Evolutionary conservation across 2,329 filamentous ascomycete genomes (phyloP).

Genomic region (Fusarium palustre): DNA sequence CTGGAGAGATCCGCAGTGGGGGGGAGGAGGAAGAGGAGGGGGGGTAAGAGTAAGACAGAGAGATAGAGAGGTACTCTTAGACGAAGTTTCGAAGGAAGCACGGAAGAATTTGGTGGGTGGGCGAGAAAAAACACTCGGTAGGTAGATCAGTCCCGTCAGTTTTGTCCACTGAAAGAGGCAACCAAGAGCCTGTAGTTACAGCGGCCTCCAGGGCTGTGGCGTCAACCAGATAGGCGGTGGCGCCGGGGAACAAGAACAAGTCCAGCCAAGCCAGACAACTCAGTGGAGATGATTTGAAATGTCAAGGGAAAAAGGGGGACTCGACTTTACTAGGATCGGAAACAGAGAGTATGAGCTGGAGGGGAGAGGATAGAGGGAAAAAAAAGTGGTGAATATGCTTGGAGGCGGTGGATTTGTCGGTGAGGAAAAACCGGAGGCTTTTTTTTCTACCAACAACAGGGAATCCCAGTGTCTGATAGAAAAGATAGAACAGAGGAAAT

Average conservation of each 20-base stretch:
- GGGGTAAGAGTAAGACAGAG: background rate
- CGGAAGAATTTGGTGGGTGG: background rate
- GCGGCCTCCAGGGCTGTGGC: constrained; percentile 35
- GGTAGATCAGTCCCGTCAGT: background rate
- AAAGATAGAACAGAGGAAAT: background rate
- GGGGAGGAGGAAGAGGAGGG: background rate
- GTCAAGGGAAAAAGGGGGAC: background rate
- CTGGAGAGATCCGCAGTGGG: constrained; percentile 37
- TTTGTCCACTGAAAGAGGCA: constrained; percentile 28
- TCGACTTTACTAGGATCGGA: background rate
- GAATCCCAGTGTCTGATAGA: constrained; percentile 26
- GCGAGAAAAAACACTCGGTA: background rate
- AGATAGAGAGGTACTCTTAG: no score
- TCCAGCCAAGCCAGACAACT: constrained; percentile 12
- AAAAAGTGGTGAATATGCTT: constrained; percentile 21
- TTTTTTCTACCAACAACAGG: constrained; percentile 20
- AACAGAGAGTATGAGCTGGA: background rate
- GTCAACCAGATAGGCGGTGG: constrained; percentile 23
- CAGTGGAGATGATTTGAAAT: constrained; percentile 5
- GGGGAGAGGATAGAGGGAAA: background rate
- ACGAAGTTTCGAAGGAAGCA: no score
- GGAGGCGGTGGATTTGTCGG: constrained; percentile 44
- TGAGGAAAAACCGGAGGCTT: constrained; percentile 33
- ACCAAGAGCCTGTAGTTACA: constrained; percentile 30
- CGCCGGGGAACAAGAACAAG: constrained; percentile 32